Evolutionary conservation across 805 yeast genomes (phyloP).

Genomic region (Metschnikowia orientalis): DNA sequence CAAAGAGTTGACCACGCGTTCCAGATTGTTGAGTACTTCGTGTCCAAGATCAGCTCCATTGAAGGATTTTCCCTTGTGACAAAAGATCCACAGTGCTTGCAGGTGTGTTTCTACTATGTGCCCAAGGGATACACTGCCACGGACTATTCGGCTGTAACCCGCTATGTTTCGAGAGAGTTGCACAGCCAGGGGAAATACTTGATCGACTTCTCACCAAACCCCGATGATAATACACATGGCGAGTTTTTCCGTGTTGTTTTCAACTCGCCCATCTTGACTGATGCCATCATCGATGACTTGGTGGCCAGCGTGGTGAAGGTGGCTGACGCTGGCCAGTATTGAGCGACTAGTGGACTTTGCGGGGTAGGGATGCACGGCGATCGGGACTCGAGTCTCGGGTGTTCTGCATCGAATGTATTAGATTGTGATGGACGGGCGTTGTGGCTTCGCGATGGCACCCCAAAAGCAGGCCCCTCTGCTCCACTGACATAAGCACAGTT

Average conservation of each 20-base stretch:
- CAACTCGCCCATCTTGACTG: slow-evolving; percentile 57
- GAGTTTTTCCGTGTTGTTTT: slow-evolving; percentile 84
- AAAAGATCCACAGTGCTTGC: slow-evolving; percentile 69
- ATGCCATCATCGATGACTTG: slow-evolving; percentile 33
- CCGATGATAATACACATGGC: slow-evolving; percentile 50
- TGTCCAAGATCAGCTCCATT: slow-evolving; percentile 32
- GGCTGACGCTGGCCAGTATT: too few species aligned
- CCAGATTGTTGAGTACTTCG: slow-evolving; percentile 59
- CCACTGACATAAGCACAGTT: too few species aligned
- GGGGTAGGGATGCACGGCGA: too few species aligned
- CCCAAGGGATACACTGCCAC: slow-evolving; percentile 33
- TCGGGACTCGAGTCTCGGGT: too few species aligned
- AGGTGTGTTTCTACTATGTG: slow-evolving; percentile 74
- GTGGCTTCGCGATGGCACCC: too few species aligned
- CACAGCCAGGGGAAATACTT: slow-evolving; percentile 63
- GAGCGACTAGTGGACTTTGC: too few species aligned
- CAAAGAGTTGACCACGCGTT: slow-evolving; percentile 71
- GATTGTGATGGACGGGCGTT: too few species aligned
- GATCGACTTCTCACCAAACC: slow-evolving; percentile 74
- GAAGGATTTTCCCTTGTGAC: slow-evolving; percentile 53
- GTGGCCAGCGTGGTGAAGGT: slow-evolving; percentile 26
- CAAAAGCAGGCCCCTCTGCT: too few species aligned
- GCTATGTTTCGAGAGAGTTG: slow-evolving; percentile 56
- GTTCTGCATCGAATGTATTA: too few species aligned
- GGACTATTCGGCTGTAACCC: slow-evolving; percentile 48